Base-by-base conservation (phyloP, 257 asterid species). In the Primulina tabacum region DNA sequence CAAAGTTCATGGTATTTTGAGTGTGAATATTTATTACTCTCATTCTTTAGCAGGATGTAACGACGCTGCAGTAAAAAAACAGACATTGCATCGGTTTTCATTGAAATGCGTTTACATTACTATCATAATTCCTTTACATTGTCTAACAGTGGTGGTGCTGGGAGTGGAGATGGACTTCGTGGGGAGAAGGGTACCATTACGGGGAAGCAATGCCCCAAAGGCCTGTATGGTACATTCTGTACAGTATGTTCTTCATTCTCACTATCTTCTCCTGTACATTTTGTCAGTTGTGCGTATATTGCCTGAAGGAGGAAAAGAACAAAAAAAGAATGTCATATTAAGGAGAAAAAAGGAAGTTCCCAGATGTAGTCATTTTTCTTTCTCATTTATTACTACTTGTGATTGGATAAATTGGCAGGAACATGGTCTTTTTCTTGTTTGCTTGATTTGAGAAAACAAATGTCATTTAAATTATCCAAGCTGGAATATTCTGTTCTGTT, bases 171-270 rank as follows among this genome's bases (percentile, higher is more conserved):
- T 67, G 98, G 98, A 74, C 84, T 72, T 80, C 77, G 18, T 6
- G 98, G 98, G 70, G 96, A 88, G 78, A 82, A 80, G 78, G 98
- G 98, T 72, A 88, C 98, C 61, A 73, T 92, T 74, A 92, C 96
- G 1, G 98, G 98, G 71, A 89, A 86, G 87, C 80, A 78, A 82
- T 92, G 98, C 86, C 98, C 98, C 70, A 82, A 82, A 84, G 98
- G 98, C 80, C 82, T 92, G 81, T 88, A 80, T 79, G 94, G 96
- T 82, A 89, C 94, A 80, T 92, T 89, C 78, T 92, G 98, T 77
- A 83, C 79, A 86, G 98, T 92, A 92, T 80, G 88, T 74, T 75
- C 80, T 69, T 64, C 70, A 59, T 65, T 72, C 74, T 71, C 77
- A 73, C 73, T 71, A 55, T 71, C 75, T 78, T 75, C 60, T 78